Conservation (phyloP, 2,329 filamentous ascomycete species). For the Clarireedia homoeocarpa region DNA sequence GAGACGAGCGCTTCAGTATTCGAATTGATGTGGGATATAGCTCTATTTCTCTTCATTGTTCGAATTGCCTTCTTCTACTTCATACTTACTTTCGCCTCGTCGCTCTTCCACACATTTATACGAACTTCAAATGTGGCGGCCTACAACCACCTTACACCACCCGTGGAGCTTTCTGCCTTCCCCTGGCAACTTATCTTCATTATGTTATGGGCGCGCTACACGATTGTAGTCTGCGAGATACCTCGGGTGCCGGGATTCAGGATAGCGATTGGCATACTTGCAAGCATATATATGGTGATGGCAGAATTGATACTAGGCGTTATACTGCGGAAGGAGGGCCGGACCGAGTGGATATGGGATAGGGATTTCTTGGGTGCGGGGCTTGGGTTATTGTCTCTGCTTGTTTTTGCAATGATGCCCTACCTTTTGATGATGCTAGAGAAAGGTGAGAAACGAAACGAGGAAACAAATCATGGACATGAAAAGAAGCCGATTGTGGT, state of each 20-base stretch:
- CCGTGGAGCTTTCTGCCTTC: conserved; percentile 14
- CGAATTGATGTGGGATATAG: conserved; percentile 33
- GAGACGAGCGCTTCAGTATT: conserved; percentile 31
- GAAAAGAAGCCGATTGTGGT: conserved; percentile 13
- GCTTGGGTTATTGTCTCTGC: conserved; percentile 10
- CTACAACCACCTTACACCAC: conserved; percentile 16
- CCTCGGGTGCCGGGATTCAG: conserved; percentile 27
- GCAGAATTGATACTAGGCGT: conserved; percentile 17
- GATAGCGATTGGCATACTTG: conserved; percentile 26
- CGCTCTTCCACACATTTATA: conserved; percentile 14
- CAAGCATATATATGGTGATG: conserved; percentile 20
- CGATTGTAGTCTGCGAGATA: conserved; percentile 25
- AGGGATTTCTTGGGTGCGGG: conserved; percentile 11
- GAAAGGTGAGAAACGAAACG: conserved; percentile 23
- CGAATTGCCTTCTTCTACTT: conserved; percentile 30
- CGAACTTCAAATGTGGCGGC: conserved; percentile 11
- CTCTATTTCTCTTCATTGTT: conserved; percentile 31
- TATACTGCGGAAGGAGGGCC: conserved; percentile 19
- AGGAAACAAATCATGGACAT: conserved; percentile 23
- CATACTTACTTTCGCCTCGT: conserved; percentile 23
- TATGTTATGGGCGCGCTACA: conserved; percentile 21
- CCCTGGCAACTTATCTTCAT: conserved; percentile 16
- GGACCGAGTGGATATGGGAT: conserved; percentile 17
- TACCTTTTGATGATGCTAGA: conserved; percentile 24
- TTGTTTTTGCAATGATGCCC: conserved; percentile 23